Percentiles rank a stretch among this genome's conserved stretches.
phyloP scores from a whole-genome alignment of 768 basidiomycete genomes.

The Phanerochaete sordida region DNA sequence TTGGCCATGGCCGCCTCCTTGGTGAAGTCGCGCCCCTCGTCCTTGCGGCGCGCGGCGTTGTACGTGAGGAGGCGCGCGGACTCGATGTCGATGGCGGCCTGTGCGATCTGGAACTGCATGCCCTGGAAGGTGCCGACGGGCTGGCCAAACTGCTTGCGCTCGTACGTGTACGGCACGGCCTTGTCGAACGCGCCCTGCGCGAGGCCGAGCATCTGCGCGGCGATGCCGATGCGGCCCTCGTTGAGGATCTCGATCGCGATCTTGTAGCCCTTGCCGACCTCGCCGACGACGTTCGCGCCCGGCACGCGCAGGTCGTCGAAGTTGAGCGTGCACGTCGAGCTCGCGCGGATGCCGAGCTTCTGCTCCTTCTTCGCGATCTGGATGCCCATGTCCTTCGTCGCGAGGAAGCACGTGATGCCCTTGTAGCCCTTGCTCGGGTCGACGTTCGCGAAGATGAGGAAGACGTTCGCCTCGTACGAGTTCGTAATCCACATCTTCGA shows the following conservation, averaged over 20 bases:
- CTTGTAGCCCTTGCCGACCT: conserved; percentile 91
- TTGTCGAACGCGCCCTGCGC: conserved; percentile 97
- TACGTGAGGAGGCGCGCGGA: conserved; percentile 89
- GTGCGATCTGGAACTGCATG: conserved; percentile 92
- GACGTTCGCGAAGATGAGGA: conserved; percentile 94
- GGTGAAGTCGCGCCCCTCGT: conserved; percentile 80
- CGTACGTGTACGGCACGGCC: conserved; percentile 91
- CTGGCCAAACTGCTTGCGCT: conserved; percentile 93
- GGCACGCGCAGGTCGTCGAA: conserved; percentile 92
- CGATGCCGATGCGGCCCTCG: conserved; percentile 97
- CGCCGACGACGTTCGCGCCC: conserved; percentile 88
- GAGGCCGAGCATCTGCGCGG: conserved; percentile 97
- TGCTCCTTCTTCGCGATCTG: conserved; percentile 98
- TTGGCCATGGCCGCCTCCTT: conserved; percentile 99
- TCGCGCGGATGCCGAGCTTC: conserved; percentile 95
- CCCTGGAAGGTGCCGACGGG: conserved; percentile 93
- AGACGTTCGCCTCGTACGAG: conserved; percentile 86
- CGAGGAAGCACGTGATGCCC: conserved; percentile 97
- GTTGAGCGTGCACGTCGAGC: conserved; percentile 90
- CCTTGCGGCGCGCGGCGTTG: conserved; percentile 94
- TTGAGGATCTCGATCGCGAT: conserved; percentile 97
- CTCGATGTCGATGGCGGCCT: conserved; percentile 88
- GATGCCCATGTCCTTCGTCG: conserved; percentile 95
- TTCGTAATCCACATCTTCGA: conserved; percentile 99
- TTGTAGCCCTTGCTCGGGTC: conserved; percentile 96